Percentiles rank a stretch among this genome's conserved stretches.
Conservation (phyloP, 164 flowering plant genomes). For the Nymphaea colorata region DNA sequence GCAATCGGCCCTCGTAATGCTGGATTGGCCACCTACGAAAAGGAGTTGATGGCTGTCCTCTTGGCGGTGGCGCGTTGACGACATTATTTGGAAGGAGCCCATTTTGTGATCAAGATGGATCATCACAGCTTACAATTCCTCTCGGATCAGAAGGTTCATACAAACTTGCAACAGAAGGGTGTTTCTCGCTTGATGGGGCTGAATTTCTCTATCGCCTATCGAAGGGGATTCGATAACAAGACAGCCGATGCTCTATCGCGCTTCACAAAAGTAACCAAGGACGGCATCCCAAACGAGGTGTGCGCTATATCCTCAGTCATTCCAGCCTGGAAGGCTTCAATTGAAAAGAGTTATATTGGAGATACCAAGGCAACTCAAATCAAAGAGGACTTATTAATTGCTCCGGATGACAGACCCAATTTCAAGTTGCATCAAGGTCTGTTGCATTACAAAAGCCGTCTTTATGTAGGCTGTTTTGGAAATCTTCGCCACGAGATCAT, state of each 20-base stretch:
- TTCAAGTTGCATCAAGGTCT: not conserved
- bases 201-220: constrained; percentile 1
- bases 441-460: not conserved
- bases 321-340: not conserved
- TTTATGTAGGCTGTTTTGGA: not conserved
- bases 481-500: not conserved
- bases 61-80: not conserved
- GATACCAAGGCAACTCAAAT: not conserved
- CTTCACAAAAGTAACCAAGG: not conserved
- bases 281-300: not conserved
- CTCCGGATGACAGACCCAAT: not conserved
- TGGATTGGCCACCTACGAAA: not conserved
- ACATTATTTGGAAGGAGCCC: not conserved
- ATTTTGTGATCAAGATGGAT: constrained; percentile 1
- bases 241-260: not conserved
- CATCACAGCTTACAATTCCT: constrained; percentile 4
- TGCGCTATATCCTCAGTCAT: not conserved
- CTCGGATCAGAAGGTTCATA: not conserved
- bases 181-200: not conserved
- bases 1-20: not conserved
- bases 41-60: not conserved
- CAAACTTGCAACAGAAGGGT: not conserved
- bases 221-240: not conserved
- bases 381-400: not conserved
- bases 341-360: not conserved